Conservation (phyloP, 805 yeast species). For the Alloascoidea africana region DNA sequence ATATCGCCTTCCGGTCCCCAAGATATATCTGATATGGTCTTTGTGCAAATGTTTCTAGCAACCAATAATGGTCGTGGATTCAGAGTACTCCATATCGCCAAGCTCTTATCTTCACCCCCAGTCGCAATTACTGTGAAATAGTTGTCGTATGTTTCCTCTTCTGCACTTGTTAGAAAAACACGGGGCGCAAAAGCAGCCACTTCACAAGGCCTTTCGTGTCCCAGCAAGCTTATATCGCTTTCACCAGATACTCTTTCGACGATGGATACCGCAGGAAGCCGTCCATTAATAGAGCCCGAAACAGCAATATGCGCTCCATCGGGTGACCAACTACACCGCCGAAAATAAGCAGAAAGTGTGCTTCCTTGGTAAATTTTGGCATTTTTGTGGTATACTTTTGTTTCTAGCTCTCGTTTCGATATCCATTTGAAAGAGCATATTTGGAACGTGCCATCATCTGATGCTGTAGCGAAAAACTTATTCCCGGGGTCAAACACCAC, state of each 20-base stretch:
- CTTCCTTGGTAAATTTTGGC: constrained; percentile 72
- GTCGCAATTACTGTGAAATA: constrained; percentile 69
- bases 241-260: constrained; percentile 55
- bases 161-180: constrained; percentile 10
- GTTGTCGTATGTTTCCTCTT: neutral
- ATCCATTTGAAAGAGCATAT: constrained; percentile 26
- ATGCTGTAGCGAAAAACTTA: constrained; percentile 73
- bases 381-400: constrained; percentile 35
- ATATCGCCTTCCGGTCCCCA: constrained; percentile 78
- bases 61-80: constrained; percentile 66
- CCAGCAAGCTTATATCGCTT: constrained; percentile 43
- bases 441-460: constrained; percentile 69
- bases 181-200: constrained; percentile 40
- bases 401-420: constrained; percentile 36
- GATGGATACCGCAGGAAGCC: constrained; percentile 43
- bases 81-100: constrained; percentile 80
- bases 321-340: constrained; percentile 60
- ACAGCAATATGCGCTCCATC: constrained; percentile 60
- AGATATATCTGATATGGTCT: constrained; percentile 74
- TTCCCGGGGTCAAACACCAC: constrained; percentile 81
- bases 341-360: constrained; percentile 82
- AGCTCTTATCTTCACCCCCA: constrained; percentile 85
- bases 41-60: constrained; percentile 58
- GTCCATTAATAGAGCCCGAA: constrained; percentile 56
- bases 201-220: constrained; percentile 58